Evolutionary conservation across 139 green algal genomes (phyloP).

Genomic region (Dunaliella sp.): DNA sequence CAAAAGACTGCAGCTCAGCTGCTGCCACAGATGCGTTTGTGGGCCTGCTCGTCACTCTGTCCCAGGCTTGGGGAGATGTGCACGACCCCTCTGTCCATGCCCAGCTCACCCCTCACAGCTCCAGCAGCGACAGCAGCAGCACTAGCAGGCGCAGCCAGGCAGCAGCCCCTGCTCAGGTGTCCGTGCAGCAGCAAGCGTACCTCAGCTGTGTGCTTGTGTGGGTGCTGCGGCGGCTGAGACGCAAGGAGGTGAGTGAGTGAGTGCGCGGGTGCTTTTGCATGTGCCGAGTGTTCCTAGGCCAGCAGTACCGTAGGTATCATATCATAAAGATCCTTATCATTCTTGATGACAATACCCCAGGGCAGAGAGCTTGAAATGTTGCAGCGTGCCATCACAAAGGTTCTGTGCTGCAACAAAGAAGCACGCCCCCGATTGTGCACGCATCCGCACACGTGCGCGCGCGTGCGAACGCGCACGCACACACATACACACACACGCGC

Average conservation of each 20-base stretch:
- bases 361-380: too few species aligned
- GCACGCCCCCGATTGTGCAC: too few species aligned
- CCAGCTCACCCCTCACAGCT: not conserved
- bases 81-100: not conserved
- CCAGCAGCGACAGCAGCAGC: not conserved
- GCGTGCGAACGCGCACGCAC: too few species aligned
- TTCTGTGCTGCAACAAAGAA: too few species aligned
- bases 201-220: conserved; percentile 41
- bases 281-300: too few species aligned
- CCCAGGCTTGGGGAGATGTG: not conserved
- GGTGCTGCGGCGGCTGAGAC: conserved; percentile 18
- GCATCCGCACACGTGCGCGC: too few species aligned
- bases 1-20: not conserved
- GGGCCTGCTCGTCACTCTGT: not conserved
- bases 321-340: too few species aligned
- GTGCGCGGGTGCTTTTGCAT: too few species aligned
- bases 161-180: conserved; percentile 10
- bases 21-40: not conserved
- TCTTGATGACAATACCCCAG: too few species aligned
- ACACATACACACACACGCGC: too few species aligned
- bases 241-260: not conserved
- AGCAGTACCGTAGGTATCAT: too few species aligned
- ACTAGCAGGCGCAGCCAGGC: not conserved
- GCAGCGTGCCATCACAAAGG: too few species aligned
- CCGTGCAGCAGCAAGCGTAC: conserved; percentile 54